Conservation (phyloP, 805 yeast genomes). For the Pichia eremophila region DNA sequence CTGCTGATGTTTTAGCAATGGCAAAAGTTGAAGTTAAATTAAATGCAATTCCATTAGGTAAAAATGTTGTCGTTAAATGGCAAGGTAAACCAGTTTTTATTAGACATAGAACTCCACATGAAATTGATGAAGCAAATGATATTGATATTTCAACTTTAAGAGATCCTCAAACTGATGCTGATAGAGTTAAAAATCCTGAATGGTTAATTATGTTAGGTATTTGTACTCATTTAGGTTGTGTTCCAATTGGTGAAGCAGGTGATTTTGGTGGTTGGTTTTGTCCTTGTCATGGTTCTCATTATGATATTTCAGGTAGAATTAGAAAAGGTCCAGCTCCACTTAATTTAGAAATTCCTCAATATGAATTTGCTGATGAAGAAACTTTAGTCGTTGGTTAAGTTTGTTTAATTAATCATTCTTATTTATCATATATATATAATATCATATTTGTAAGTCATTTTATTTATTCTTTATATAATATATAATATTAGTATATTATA, state of each 20-base stretch:
- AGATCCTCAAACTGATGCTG: constrained; percentile 90
- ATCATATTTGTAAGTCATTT: too few species aligned
- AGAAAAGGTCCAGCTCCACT: constrained; percentile 99
- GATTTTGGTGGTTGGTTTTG: constrained; percentile 99
- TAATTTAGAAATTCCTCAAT: constrained; percentile 93
- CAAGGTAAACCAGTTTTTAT: constrained; percentile 99
- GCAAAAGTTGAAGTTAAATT: constrained; percentile 98
- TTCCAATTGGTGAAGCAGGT: constrained; percentile 99
- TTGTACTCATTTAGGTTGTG: constrained; percentile 99
- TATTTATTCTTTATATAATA: too few species aligned
- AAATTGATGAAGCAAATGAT: constrained; percentile 87
- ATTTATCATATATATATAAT: too few species aligned
- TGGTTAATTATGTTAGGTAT: constrained; percentile 99
- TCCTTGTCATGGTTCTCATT: constrained; percentile 99
- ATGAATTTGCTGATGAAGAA: constrained; percentile 70
- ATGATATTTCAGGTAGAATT: constrained; percentile 99
- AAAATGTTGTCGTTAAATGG: constrained; percentile 98
- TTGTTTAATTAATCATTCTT: too few species aligned
- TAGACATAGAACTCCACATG: constrained; percentile 93
- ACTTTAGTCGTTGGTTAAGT: constrained; percentile 80
- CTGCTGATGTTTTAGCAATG: constrained; percentile 98
- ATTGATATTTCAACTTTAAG: constrained; percentile 72
- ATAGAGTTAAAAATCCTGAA: constrained; percentile 93
- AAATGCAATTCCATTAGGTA: constrained; percentile 90
- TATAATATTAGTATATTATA: too few species aligned